These are phyloP conservation scores for Austropuccinia psidii DNA, from an alignment of 1,284 basidiomycete genomes.

Conservation along the genomic window DNA sequence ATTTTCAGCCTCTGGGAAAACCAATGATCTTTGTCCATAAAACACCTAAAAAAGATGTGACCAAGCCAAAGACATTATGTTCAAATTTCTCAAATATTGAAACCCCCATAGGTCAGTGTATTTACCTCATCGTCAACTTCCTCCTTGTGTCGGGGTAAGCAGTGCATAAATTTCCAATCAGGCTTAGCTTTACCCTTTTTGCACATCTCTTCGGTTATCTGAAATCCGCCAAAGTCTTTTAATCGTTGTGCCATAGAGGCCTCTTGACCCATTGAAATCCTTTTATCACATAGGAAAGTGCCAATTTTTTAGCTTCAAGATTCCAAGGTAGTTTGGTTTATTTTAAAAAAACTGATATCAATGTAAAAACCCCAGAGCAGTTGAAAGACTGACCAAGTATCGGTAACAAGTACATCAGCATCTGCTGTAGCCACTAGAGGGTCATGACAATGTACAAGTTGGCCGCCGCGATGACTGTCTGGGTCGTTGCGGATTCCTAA, in stretches of 20 bases:
- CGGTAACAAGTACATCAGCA: conserved; percentile 89
- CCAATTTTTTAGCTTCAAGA: background rate
- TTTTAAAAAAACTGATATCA: background rate
- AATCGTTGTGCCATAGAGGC: conserved; percentile 82
- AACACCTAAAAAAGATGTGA: conserved; percentile 40
- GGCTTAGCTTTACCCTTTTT: conserved; percentile 66
- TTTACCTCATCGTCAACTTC: conserved; percentile 78
- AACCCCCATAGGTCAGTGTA: background rate
- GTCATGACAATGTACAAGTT: conserved; percentile 65
- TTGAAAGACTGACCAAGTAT: conserved; percentile 66
- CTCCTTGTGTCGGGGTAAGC: conserved; percentile 80
- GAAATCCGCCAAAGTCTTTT: conserved; percentile 82
- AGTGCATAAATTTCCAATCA: conserved; percentile 94
- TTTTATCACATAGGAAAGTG: conserved; percentile 46
- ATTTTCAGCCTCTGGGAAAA: conserved; percentile 48
- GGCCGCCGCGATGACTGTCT: conserved; percentile 49
- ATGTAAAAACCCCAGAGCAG: background rate
- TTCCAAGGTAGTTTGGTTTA: background rate
- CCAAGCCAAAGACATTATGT: background rate
- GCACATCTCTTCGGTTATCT: conserved; percentile 67
- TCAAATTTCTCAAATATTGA: background rate
- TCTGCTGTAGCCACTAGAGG: conserved; percentile 78
- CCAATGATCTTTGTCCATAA: conserved; percentile 45
- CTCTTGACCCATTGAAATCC: conserved; percentile 99
- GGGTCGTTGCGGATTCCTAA: conserved; percentile 44